phyloP scores from a whole-genome alignment of 169 alveolate species.

The Ichthyophthirius multifiliis region DNA sequence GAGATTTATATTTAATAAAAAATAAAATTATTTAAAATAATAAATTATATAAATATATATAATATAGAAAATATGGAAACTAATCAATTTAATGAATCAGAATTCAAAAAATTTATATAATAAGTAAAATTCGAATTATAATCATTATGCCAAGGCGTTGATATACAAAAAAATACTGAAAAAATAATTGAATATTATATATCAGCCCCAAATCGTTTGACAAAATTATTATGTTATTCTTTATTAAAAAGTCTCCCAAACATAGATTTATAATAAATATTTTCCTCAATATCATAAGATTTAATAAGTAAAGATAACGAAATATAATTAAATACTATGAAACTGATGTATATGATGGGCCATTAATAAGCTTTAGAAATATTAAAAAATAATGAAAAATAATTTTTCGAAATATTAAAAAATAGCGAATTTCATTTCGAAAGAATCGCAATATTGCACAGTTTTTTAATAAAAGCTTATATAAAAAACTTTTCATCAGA shows the following conservation, averaged over 20 bases:
- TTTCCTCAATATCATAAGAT: neutral
- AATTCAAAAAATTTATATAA: neutral
- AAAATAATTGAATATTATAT: constrained; percentile 5
- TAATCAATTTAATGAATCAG: neutral
- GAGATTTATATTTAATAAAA: too few species aligned
- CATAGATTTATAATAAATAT: neutral
- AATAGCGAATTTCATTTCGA: constrained; percentile 16
- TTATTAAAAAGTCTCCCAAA: neutral
- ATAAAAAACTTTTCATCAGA: neutral
- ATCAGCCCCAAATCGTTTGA: neutral
- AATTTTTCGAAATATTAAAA: neutral
- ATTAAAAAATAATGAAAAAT: neutral
- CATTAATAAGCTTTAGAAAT: neutral
- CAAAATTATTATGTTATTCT: constrained; percentile 11
- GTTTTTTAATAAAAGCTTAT: constrained; percentile 5
- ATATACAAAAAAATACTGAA: neutral
- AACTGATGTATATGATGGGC: neutral
- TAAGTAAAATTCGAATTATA: neutral
- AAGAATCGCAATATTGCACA: neutral
- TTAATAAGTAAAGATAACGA: constrained; percentile 2
- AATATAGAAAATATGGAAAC: constrained; percentile 1
- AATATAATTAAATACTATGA: constrained; percentile 13
- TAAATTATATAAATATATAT: too few species aligned
- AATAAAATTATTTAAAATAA: too few species aligned
- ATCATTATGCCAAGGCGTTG: neutral